Conservation (phyloP, 129 eudicot species). For the Flaveria robusta region DNA sequence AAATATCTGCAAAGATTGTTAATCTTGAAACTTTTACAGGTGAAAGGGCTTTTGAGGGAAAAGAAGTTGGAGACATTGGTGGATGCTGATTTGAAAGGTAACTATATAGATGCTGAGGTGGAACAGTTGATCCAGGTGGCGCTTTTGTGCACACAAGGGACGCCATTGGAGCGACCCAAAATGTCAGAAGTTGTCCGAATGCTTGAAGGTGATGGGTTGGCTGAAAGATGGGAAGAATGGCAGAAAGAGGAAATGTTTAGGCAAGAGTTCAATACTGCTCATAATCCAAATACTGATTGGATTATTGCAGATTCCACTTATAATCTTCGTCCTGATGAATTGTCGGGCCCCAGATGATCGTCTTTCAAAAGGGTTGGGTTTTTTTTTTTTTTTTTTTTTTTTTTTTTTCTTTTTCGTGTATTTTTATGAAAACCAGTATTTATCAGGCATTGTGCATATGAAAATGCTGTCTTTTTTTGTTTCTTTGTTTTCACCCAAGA, state of each 20-base stretch:
- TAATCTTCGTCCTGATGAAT: conserved; percentile 72
- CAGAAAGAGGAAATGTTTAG: conserved; percentile 83
- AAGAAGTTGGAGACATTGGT: conserved; percentile 81
- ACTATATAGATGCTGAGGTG: conserved; percentile 73
- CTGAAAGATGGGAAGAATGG: conserved; percentile 97
- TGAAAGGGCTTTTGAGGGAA: conserved; percentile 81
- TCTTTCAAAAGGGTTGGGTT: background rate
- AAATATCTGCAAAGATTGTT: background rate
- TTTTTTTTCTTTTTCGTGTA: conserved; percentile 3
- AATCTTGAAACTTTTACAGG: conserved; percentile 44
- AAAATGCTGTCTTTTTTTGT: conserved; percentile 17
- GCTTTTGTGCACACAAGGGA: conserved; percentile 79
- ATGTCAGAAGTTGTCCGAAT: conserved; percentile 95
- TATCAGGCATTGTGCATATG: conserved; percentile 42
- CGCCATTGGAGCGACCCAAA: conserved; percentile 79
- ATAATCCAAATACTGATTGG: conserved; percentile 62
- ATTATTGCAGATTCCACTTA: conserved; percentile 74
- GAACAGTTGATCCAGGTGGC: conserved; percentile 91
- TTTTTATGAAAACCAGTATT: conserved; percentile 15
- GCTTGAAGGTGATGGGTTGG: conserved; percentile 95
- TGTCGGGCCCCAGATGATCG: conserved; percentile 84
- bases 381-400: background rate
- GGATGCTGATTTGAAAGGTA: conserved; percentile 68
- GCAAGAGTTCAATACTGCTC: conserved; percentile 57
- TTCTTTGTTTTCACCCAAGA: conserved; percentile 7